A percentile compares a stretch with the other conserved stretches of the same genome.
These are phyloP conservation scores for Pleurotus cornucopiae DNA, from an alignment of 768 basidiomycete genomes.

Conservation along the genomic window DNA sequence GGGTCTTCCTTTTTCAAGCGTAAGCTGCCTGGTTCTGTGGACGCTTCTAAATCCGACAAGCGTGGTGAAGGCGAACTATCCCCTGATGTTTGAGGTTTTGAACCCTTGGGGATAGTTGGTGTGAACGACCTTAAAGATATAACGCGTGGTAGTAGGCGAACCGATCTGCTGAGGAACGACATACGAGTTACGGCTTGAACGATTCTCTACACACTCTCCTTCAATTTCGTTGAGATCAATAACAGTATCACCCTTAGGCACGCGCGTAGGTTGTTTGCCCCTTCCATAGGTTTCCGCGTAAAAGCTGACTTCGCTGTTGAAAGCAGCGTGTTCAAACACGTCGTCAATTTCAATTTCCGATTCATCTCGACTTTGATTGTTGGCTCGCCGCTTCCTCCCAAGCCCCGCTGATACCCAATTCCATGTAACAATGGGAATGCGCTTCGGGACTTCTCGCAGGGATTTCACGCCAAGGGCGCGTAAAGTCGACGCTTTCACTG, in stretches of 20 bases:
- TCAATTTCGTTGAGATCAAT: too few relatives aligned
- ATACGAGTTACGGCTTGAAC: constrained; percentile 2
- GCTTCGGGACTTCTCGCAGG: constrained; percentile 55
- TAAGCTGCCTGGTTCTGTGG: not conserved
- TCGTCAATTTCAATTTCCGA: constrained; percentile 13
- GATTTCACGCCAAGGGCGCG: constrained; percentile 34
- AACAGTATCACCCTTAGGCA: too few relatives aligned
- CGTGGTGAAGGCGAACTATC: not conserved
- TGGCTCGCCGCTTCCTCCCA: constrained; percentile 22
- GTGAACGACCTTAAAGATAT: not conserved
- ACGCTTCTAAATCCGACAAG: too few relatives aligned
- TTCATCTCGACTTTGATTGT: constrained; percentile 18
- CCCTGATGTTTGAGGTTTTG: not conserved
- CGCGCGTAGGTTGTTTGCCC: constrained; percentile 33
- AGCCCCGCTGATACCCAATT: constrained; percentile 49
- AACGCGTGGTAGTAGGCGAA: constrained; percentile 7
- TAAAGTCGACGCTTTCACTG: constrained; percentile 22
- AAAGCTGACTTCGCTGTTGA: not conserved
- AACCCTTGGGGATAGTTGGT: not conserved
- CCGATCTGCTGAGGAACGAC: not conserved
- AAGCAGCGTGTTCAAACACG: constrained; percentile 3
- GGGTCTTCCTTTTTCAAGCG: constrained; percentile 38
- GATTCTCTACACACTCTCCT: not conserved
- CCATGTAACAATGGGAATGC: constrained; percentile 65
- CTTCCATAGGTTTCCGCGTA: constrained; percentile 20